Conservation (phyloP, 108 stramenopile genomes). For the Fistulifera pelliculosa region DNA sequence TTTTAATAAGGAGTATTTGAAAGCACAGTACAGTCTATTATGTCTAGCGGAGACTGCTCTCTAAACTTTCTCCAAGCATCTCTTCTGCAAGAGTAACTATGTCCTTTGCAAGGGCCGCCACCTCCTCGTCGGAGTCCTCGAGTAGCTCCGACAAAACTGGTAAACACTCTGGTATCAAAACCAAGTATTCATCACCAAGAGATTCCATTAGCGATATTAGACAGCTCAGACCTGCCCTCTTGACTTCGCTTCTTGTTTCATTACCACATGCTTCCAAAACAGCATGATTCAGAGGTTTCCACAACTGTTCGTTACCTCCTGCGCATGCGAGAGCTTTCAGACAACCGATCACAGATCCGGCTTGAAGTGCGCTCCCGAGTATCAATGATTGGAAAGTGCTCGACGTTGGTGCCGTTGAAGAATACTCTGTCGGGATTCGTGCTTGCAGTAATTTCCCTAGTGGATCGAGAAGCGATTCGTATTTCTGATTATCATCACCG, state of each 20-base stretch:
- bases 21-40: no score
- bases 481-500: conserved; percentile 63
- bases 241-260: conserved; percentile 53
- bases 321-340: conserved; percentile 71
- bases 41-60: conserved; percentile 51
- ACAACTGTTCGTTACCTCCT: conserved; percentile 81
- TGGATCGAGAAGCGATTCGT: conserved; percentile 48
- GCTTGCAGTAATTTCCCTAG: conserved; percentile 59
- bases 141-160: conserved; percentile 81
- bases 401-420: conserved; percentile 13
- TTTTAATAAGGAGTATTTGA: no score
- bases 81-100: conserved; percentile 78
- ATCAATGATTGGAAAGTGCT: conserved; percentile 42
- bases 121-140: conserved; percentile 76
- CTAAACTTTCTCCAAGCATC: conserved; percentile 71
- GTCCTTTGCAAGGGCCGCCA: conserved; percentile 69
- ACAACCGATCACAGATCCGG: conserved; percentile 62
- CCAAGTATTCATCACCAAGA: conserved; percentile 89
- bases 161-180: conserved; percentile 81
- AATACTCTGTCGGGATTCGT: conserved; percentile 34
- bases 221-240: conserved; percentile 68
- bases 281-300: conserved; percentile 85
- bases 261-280: conserved; percentile 71
- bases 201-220: conserved; percentile 67
- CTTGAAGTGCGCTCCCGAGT: conserved; percentile 22